These are phyloP conservation scores for Heterobasidion annosum DNA, from an alignment of 1,284 basidiomycete genomes.

Conservation along the genomic window DNA sequence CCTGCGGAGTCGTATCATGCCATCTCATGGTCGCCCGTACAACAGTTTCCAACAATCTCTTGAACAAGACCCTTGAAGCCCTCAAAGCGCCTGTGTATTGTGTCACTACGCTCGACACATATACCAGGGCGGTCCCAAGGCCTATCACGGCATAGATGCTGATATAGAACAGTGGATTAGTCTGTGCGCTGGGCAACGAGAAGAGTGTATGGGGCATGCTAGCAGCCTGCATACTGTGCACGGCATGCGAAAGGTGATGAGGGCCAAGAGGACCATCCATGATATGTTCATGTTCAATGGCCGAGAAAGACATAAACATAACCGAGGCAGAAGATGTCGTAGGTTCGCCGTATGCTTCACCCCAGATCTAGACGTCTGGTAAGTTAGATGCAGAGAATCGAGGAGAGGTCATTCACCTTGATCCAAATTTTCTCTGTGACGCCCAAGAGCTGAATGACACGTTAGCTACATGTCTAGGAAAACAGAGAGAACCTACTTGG, in stretches of 20 bases:
- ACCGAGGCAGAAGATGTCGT: constrained; percentile 11
- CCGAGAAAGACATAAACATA: constrained; percentile 19
- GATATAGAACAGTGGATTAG: constrained; percentile 57
- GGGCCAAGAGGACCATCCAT: constrained; percentile 28
- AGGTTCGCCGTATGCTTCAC: constrained; percentile 39
- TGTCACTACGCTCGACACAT: constrained; percentile 33
- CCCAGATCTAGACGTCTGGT: constrained; percentile 38
- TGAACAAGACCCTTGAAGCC: constrained; percentile 54
- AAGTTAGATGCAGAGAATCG: neutral
- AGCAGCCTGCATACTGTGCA: constrained; percentile 11
- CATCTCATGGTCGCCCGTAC: constrained; percentile 55
- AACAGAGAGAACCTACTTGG: constrained; percentile 20
- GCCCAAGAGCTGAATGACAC: constrained; percentile 24
- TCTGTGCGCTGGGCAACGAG: constrained; percentile 34
- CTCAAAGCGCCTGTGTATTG: constrained; percentile 56
- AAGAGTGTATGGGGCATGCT: constrained; percentile 1
- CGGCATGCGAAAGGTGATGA: constrained; percentile 23
- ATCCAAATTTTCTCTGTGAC: constrained; percentile 68
- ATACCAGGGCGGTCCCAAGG: constrained; percentile 34
- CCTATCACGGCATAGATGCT: constrained; percentile 53
- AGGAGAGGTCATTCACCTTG: constrained; percentile 34
- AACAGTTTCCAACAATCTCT: constrained; percentile 43
- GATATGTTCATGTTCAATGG: constrained; percentile 23
- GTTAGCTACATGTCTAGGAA: neutral
- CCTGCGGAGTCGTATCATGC: constrained; percentile 41